Conservation (phyloP, 2,329 filamentous ascomycete species). For the Fusarium devonianum region DNA sequence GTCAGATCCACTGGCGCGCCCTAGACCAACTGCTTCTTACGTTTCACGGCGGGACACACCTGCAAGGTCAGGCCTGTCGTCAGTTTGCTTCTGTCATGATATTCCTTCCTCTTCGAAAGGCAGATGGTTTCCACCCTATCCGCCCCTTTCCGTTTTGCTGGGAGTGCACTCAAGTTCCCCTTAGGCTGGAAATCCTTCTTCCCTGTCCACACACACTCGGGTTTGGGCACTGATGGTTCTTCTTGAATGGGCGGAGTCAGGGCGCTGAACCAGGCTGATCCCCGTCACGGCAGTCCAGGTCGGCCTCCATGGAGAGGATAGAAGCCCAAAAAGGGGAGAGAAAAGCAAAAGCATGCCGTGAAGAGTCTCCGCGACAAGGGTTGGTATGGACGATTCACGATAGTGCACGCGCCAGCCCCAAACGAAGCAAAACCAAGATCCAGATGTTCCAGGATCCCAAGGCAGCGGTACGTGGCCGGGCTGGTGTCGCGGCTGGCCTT, state of each 20-base stretch:
- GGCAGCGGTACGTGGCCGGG: constrained; percentile 22
- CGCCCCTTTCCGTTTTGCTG: constrained; percentile 15
- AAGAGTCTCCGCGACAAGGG: constrained; percentile 16
- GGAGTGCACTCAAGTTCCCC: constrained; percentile 9
- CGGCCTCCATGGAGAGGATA: constrained; percentile 9
- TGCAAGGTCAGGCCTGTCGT: constrained; percentile 5
- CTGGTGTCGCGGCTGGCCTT: constrained; percentile 7
- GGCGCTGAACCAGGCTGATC: constrained; percentile 28
- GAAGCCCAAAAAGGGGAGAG: constrained; percentile 13
- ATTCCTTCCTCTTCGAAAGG: no score
- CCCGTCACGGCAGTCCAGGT: constrained; percentile 26
- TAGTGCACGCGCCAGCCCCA: constrained; percentile 9
- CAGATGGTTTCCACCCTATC: background rate
- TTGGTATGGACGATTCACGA: constrained; percentile 27
- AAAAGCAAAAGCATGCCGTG: constrained; percentile 9
- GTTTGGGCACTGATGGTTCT: constrained; percentile 30
- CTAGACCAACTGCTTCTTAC: constrained; percentile 20
- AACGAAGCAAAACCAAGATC: background rate
- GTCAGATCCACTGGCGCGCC: constrained; percentile 33
- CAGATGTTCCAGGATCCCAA: no score
- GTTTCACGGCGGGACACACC: constrained; percentile 23
- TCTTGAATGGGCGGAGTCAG: constrained; percentile 17
- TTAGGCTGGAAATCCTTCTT: constrained; percentile 20
- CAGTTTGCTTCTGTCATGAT: constrained; percentile 25
- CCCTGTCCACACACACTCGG: background rate